Evolutionary conservation across 2,329 filamentous ascomycete species (phyloP), one percentile per base, ranked within the genome.

Genomic region (Paraphoma chrysanthemicola): DNA sequence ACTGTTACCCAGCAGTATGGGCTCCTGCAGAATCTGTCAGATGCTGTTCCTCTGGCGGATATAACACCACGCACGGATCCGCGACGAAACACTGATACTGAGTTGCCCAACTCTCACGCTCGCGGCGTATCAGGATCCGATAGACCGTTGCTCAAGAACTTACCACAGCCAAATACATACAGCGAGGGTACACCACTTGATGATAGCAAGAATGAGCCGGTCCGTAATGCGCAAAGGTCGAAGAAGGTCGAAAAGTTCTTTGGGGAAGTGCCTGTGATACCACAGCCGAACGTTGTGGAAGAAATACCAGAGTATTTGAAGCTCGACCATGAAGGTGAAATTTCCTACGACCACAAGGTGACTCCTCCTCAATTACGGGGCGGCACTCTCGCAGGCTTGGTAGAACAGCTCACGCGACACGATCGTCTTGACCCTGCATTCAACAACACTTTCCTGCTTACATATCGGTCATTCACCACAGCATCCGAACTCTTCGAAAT

Each of bases 361-460:
- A 84, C 88, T 30, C 86, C 88, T 2, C 88, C 90, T 23, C 85
- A 89, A 30, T 85, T 99, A 55, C 95, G 93, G 75, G 95, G 94
- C 64, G 95, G 95, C 45, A 96, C 94, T 0, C 80, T 99, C 17
- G 84, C 92, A 30, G 95, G 91, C 4, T 82, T 99, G 54, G 95
- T 97, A 6, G 95, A 98, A 77, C 94, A 98, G 72, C 84, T 99
- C 44, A 99, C 95, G 14, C 88, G 95, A 47, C 95, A 99, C 72
- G 95, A 99, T 79, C 95, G 96, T 71, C 85, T 97, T 12, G 95
- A 98, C 72, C 92, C 93, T 3, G 94, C 86, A 60, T 98, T 98
- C 80, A 98, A 98, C 81, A 96, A 94, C 70, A 99, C 95, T 0
- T 99, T 99, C 83, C 87, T 99, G 14, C 86, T 99, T 38, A 99